Evolutionary conservation across 1,139 yeast species (phyloP), one percentile per base, ranked within the genome.

Genomic region (Saccharomyces hybrid): DNA sequence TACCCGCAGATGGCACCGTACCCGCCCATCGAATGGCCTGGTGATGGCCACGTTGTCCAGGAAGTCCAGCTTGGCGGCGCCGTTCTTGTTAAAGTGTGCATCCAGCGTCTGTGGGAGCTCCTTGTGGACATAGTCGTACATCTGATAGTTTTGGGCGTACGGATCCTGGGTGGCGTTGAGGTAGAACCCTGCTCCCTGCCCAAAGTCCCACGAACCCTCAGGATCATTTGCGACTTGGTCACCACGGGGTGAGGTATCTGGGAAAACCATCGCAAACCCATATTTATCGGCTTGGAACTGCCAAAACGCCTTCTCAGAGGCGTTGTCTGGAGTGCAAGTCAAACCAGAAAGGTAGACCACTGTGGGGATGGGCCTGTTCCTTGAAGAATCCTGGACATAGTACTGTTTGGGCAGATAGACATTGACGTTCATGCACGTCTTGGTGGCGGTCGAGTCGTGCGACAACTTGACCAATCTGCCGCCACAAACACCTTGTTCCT

Each of bases 21-120:
- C 0, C 99, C 99, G 51, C 99, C 99, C 98, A 93, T 93, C 2
- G 99, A 93, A 71, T 93, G 98, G 48, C 98, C 98, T n/a, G 9
- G 95, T 84, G 60, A 93, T 83, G 28, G 93, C 80, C 54, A 84
- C 78, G 51, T 80, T 84, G 34, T 72, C 68, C 55, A 81, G 75
- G 56, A 69, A 69, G 53, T 69, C 73, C 19, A 69, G 31, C 21
- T 55, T 58, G 6, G 52, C 24, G 21, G 48, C 48, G 4, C 47
- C 55, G 68, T 88, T 86, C 60, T 88, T 74, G 41, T 74, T 71
- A 3, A 76, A 64, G 63, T 78, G 86, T 49, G 79, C 74, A 38
- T 60, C 56, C 51, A 68, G 58, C 4, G 54, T 58, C 2, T 48
- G 29, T 38, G 86, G 88, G 58, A 93, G 77, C 68, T 93, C 99